Conservation (phyloP, 306 rosid species). For the Psophocarpus tetragonolobus region DNA sequence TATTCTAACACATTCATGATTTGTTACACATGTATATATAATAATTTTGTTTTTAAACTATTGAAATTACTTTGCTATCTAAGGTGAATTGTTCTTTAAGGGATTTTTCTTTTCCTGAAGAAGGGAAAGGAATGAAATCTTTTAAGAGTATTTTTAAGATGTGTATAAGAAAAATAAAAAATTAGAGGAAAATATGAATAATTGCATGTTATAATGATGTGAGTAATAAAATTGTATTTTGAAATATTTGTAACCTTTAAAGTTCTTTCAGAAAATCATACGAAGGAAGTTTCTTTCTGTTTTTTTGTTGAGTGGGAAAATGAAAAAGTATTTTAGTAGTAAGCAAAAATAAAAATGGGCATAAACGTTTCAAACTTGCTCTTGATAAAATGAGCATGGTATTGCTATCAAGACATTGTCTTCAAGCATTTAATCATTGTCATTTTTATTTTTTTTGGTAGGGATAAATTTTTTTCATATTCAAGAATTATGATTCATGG, state of each 20-base stretch:
- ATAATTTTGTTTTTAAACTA: too few relatives aligned
- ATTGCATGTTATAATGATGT: background rate
- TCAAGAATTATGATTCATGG: too few relatives aligned
- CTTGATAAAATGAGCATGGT: too few relatives aligned
- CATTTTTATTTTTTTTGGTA: too few relatives aligned
- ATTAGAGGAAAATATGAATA: too few relatives aligned
- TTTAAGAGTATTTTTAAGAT: too few relatives aligned
- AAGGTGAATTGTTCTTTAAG: too few relatives aligned
- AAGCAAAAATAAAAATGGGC: too few relatives aligned
- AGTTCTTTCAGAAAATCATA: background rate
- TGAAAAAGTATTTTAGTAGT: background rate
- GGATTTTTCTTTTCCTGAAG: too few relatives aligned
- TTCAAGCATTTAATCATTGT: background rate
- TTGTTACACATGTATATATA: background rate
- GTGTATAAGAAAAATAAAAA: background rate
- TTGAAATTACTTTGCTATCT: background rate
- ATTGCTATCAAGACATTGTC: background rate
- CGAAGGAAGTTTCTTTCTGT: background rate
- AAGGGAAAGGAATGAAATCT: background rate
- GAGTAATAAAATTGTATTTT: background rate
- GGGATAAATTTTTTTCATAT: too few relatives aligned
- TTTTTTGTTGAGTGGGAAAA: too few relatives aligned
- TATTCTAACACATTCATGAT: background rate
- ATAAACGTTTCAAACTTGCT: too few relatives aligned
- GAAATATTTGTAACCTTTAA: background rate